Percentiles rank a stretch among this genome's conserved stretches.
phyloP scores from a whole-genome alignment of 1,284 basidiomycete genomes.

The Trichosporon sp. region DNA sequence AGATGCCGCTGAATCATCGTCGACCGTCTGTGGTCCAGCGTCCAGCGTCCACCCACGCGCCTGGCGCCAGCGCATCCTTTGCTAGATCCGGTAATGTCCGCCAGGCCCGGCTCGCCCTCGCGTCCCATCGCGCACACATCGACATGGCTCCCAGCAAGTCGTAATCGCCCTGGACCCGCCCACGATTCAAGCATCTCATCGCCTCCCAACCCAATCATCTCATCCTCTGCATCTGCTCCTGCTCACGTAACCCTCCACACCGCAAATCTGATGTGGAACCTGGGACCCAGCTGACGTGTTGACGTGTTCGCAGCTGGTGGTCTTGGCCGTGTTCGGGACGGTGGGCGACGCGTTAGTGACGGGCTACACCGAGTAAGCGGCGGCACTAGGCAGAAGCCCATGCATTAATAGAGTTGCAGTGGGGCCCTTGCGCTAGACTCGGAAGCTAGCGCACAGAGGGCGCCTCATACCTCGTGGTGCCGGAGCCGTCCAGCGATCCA shows the following conservation, averaged over 20 bases:
- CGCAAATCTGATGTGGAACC: not conserved
- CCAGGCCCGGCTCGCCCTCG: not conserved
- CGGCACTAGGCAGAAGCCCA: not conserved
- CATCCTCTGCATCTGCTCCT: too few relatives aligned
- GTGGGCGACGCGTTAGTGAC: not conserved
- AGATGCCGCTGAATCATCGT: not conserved
- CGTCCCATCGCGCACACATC: not conserved
- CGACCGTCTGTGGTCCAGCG: not conserved
- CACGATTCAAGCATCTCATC: too few relatives aligned
- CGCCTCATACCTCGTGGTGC: too few relatives aligned
- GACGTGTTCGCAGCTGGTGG: not conserved
- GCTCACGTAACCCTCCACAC: not conserved
- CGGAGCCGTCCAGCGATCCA: too few relatives aligned
- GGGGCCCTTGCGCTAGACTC: not conserved
- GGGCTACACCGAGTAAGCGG: not conserved
- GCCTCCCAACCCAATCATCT: too few relatives aligned
- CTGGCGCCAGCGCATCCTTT: not conserved
- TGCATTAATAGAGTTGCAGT: not conserved
- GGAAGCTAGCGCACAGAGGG: not conserved
- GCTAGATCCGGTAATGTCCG: conserved; percentile 2
- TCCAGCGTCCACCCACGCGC: not conserved
- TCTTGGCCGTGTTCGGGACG: not conserved
- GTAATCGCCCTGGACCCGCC: not conserved
- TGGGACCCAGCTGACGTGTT: not conserved
- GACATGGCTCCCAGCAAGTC: not conserved